These are phyloP conservation scores for Eremomyces bilateralis DNA, from an alignment of 495 filamentous ascomycete species.

Conservation along the genomic window DNA sequence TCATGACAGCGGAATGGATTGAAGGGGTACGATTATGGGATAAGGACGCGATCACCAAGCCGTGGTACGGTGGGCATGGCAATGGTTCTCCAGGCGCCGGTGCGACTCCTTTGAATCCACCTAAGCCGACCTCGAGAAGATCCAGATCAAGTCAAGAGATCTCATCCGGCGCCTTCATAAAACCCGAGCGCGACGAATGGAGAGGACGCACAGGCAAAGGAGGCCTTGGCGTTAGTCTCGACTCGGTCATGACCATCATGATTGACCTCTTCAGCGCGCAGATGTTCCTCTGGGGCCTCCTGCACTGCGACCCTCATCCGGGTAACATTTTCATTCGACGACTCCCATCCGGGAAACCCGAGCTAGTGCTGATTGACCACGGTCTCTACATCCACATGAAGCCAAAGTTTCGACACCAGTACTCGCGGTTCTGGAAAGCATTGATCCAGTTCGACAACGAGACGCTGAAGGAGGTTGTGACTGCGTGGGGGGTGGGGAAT, in stretches of 20 bases:
- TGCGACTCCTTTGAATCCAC: slow-evolving; percentile 42
- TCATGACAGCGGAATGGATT: slow-evolving; percentile 95
- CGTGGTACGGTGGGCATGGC: slow-evolving; percentile 58
- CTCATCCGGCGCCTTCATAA: slow-evolving; percentile 30
- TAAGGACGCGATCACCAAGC: slow-evolving; percentile 46
- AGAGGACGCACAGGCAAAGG: slow-evolving; percentile 43
- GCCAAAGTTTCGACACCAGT: slow-evolving; percentile 67
- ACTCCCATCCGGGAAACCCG: slow-evolving; percentile 53
- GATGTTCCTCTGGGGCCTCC: slow-evolving; percentile 86
- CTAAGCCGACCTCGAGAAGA: slow-evolving; percentile 25
- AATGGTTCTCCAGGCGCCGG: slow-evolving; percentile 56
- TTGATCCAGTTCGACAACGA: slow-evolving; percentile 84
- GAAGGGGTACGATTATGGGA: slow-evolving; percentile 86
- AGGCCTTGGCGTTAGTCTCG: slow-evolving; percentile 60
- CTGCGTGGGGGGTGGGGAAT: slow-evolving; percentile 67
- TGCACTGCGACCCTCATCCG: slow-evolving; percentile 92
- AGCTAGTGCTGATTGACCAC: slow-evolving; percentile 91
- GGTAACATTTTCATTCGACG: slow-evolving; percentile 93
- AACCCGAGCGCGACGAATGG: slow-evolving; percentile 66
- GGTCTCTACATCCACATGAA: slow-evolving; percentile 85
- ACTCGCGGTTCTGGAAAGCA: slow-evolving; percentile 80
- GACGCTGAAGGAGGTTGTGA: slow-evolving; percentile 46
- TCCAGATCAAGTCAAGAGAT: no score
- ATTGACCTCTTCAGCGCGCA: slow-evolving; percentile 86
- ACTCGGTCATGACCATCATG: slow-evolving; percentile 88